Evolutionary conservation across 1,284 basidiomycete species (phyloP), one percentile per base, ranked within the genome.

Genomic region (Trichosporon asahii): DNA sequence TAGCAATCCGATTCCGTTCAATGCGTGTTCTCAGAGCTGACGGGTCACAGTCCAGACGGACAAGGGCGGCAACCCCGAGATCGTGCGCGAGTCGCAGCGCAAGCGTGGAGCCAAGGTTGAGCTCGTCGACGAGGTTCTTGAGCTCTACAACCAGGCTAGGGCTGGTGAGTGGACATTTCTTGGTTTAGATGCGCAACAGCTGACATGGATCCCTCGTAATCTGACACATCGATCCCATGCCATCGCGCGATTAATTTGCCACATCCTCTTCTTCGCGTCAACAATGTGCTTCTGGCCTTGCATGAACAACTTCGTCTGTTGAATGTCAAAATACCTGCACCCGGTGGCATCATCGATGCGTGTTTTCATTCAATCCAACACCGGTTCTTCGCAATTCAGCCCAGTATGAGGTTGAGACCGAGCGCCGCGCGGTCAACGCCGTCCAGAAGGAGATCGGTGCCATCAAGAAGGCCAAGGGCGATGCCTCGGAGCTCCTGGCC

Each of bases 391-490:
- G 18, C 14, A 12, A 23, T 61, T 9, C 78, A 93, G 94, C 92
- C 86, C 91, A 94, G 79, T 98, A 89, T 80, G 91, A 96, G 71
- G 86, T 89, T 53, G 93, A 93, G 79, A 86, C 86, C 31, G 84
- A 92, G 64, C 88, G 90, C 79, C 93, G 95, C 80, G 88, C 94
- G 76, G 89, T 93, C 70, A 98, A 98, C 79, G 88, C 89, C 12
- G 86, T 95, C 9, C 95, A 98, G 85, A 98, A 98, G 83, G 90
- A 96, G 83, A 98, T 99, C 80, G 91, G 89, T 3, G 87, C 89
- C 2, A 97, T 95, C 88, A 97, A 94, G 85, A 98, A 96, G 89
- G 92, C 91, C 31, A 98, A 98, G 85, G 90, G 98, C 83, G 87
- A 90, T 72, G 94, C 95, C 21, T 90, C 94, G 72, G 93, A 93